phyloP scores from a whole-genome alignment of 176 grass and related monocot species.

The Zizania latifolia region DNA sequence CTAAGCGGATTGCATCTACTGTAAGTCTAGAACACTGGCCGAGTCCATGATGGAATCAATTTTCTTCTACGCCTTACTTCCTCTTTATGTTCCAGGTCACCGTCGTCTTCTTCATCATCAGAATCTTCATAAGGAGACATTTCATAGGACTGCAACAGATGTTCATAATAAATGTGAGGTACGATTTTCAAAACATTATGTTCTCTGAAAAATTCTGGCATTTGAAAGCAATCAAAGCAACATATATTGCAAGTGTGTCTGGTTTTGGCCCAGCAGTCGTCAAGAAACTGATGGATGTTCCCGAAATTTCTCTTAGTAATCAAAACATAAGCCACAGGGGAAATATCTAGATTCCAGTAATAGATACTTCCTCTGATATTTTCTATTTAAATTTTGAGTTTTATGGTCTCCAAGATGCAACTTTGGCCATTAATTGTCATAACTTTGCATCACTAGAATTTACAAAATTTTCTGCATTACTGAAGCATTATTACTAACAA shows the following conservation, averaged over 20 bases:
- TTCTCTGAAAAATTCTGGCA: background rate
- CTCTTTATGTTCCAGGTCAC: slow-evolving; percentile 26
- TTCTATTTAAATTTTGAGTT: background rate
- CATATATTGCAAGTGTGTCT: background rate
- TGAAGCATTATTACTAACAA: background rate
- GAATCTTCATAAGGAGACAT: slow-evolving; percentile 72
- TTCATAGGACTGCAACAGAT: slow-evolving; percentile 49
- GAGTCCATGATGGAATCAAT: slow-evolving; percentile 56
- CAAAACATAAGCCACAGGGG: background rate
- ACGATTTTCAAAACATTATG: slow-evolving; percentile 3
- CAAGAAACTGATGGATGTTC: background rate
- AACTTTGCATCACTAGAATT: background rate
- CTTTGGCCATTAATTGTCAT: background rate
- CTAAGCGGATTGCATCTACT: background rate
- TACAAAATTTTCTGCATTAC: background rate
- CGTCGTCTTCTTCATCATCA: slow-evolving; percentile 51
- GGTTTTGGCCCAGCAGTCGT: slow-evolving; percentile 3
- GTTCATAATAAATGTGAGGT: background rate
- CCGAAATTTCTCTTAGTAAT: background rate
- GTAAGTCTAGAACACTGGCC: slow-evolving; percentile 24
- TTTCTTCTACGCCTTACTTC: slow-evolving; percentile 43
- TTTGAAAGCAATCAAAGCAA: slow-evolving; percentile 14
- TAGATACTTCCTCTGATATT: background rate
- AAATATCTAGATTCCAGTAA: background rate
- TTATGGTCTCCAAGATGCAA: background rate